Evolutionary conservation across 2,329 filamentous ascomycete genomes (phyloP).

Genomic region (Endocalyx cinctus): DNA sequence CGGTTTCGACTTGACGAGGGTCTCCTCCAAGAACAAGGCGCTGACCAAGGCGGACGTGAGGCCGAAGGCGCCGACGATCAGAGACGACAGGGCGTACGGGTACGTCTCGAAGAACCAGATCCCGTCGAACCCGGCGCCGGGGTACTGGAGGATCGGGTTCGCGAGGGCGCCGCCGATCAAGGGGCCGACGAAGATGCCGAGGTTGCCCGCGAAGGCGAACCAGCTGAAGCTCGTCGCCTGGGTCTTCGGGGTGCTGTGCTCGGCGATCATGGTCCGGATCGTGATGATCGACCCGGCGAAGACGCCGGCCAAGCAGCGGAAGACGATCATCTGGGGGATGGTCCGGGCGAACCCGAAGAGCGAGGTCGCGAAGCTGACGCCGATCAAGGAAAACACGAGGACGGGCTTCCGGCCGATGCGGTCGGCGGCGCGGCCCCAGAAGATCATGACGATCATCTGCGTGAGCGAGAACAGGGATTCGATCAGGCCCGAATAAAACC

Average conservation of each 20-base stretch:
- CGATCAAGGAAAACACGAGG: constrained; percentile 61
- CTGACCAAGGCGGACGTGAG: constrained; percentile 47
- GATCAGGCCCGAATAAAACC: constrained; percentile 76
- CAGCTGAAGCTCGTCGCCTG: constrained; percentile 71
- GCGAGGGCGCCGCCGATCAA: constrained; percentile 65
- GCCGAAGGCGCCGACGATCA: constrained; percentile 53
- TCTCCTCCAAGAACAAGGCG: constrained; percentile 60
- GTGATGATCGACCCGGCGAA: constrained; percentile 73
- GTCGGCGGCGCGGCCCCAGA: constrained; percentile 67
- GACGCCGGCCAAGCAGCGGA: constrained; percentile 65
- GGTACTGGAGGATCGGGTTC: constrained; percentile 61
- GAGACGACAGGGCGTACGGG: constrained; percentile 61
- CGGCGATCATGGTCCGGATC: constrained; percentile 71
- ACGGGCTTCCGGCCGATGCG: constrained; percentile 68
- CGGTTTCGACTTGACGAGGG: constrained; percentile 30
- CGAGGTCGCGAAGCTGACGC: constrained; percentile 55
- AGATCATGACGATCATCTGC: constrained; percentile 73
- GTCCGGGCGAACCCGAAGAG: constrained; percentile 64
- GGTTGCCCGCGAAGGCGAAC: constrained; percentile 70
- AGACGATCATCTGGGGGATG: constrained; percentile 71
- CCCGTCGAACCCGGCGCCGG: constrained; percentile 49
- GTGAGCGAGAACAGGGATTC: constrained; percentile 69
- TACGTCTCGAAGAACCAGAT: constrained; percentile 56
- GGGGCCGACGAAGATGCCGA: constrained; percentile 71
- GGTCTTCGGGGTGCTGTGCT: constrained; percentile 64